Evolutionary conservation across 2,329 filamentous ascomycete species (phyloP).

Genomic region (Cryphonectria carpinicola): DNA sequence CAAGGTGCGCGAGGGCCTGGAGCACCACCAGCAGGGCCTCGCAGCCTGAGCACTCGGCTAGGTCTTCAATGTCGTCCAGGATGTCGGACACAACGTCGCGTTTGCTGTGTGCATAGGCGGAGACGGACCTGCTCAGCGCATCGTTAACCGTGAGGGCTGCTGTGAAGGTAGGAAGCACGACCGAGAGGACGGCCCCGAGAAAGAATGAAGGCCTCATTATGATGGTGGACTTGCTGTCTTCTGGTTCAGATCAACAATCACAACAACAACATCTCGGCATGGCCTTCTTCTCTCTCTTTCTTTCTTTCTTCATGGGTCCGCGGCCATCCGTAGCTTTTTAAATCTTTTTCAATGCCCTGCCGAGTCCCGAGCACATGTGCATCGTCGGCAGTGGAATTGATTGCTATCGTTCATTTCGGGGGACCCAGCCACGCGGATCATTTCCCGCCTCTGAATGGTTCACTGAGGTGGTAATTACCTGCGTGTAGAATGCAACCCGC

Average conservation of each 20-base stretch:
- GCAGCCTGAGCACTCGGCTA: slow-evolving; percentile 26
- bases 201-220: slow-evolving; percentile 21
- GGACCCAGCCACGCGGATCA: slow-evolving; percentile 1
- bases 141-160: slow-evolving; percentile 21
- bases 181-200: slow-evolving; percentile 4
- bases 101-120: slow-evolving; percentile 15
- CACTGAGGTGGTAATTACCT: neutral
- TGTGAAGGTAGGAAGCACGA: slow-evolving; percentile 13
- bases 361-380: neutral
- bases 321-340: neutral
- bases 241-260: neutral
- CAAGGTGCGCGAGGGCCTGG: slow-evolving; percentile 23
- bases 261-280: neutral
- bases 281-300: neutral
- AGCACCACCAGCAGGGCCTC: slow-evolving; percentile 23
- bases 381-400: neutral
- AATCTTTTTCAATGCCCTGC: neutral
- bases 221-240: neutral
- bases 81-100: slow-evolving; percentile 20
- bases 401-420: neutral
- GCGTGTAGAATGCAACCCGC: neutral
- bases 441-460: neutral
- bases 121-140: slow-evolving; percentile 18
- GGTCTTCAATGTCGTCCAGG: slow-evolving; percentile 23
- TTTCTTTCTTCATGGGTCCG: neutral